Evolutionary conservation across 257 asterid species (phyloP), one percentile per base, ranked within the genome.

Genomic region (Lantana camara): DNA sequence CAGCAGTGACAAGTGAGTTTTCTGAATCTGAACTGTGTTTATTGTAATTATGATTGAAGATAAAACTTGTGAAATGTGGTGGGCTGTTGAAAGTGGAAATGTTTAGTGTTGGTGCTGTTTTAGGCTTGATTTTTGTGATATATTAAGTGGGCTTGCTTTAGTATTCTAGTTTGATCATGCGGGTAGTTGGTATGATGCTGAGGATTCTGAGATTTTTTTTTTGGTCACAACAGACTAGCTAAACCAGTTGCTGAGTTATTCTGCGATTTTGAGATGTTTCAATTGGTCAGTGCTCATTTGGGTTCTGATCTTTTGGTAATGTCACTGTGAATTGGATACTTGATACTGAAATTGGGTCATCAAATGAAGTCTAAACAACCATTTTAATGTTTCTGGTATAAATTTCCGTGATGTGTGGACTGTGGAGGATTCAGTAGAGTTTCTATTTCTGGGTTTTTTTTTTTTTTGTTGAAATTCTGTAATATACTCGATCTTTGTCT

Each of bases 1-100:
- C 73, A 71, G 47, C 66, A 75, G 64, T 48, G 86, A 76, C 41
- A 77, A 70, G 95, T 87, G 75, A 76, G 82, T 77, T 63, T 46
- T 49, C 14, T 63, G 35, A 45, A 34, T 62, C 61, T 73, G n/a
- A 7, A 38, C 23, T 59, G 21, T 7, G 21, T 29, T 23, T n/a
- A 21, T 29, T 19, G 7, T 5, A 27, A 69, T 34, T n/a, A n/a
- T n/a, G n/a, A n/a, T n/a, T n/a, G n/a, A n/a, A n/a, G n/a, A n/a
- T n/a, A n/a, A n/a, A n/a, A n/a, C n/a, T n/a, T n/a, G n/a, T n/a
- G n/a, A n/a, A n/a, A n/a, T n/a, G n/a, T n/a, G n/a, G 64, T 35
- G 30, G 38, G 21, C 37, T 51, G 20, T 59, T 20, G 12, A 32
- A 60, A 24, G 21, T 35, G 63, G 50, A 65, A 60, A 47, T 63